These are phyloP conservation scores for Ceratocystis lukuohia DNA, from an alignment of 2,329 filamentous ascomycete species.

Conservation along the genomic window DNA sequence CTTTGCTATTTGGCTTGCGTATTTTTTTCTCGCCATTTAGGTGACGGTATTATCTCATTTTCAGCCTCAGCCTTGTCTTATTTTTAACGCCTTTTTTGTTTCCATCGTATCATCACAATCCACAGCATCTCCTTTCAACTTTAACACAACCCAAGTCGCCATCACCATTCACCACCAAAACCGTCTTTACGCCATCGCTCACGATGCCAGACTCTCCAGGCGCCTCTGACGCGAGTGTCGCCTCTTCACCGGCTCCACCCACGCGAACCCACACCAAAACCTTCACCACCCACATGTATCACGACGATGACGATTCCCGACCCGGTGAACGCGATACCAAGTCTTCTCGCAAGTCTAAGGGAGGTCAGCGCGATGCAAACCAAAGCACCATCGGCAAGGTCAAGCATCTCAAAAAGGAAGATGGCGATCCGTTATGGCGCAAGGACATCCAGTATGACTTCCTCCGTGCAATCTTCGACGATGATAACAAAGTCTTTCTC, in stretches of 20 bases:
- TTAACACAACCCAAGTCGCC: background rate
- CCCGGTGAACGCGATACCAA: conserved; percentile 31
- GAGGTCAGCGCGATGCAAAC: conserved; percentile 26
- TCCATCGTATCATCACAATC: background rate
- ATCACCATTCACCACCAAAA: background rate
- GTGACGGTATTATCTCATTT: background rate
- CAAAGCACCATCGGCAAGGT: conserved; percentile 51
- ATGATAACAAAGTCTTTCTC: conserved; percentile 65
- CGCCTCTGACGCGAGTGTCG: conserved; percentile 34
- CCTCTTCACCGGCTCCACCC: conserved; percentile 33
- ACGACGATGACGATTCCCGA: conserved; percentile 36
- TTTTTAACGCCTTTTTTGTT: background rate
- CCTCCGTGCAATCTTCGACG: conserved; percentile 64
- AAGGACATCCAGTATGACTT: conserved; percentile 85
- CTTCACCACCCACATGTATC: conserved; percentile 33
- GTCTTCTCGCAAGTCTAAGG: conserved; percentile 23
- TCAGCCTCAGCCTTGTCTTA: background rate
- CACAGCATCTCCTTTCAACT: background rate
- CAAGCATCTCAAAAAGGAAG: conserved; percentile 73
- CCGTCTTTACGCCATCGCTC: background rate
- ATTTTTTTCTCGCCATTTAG: background rate
- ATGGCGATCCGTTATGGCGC: conserved; percentile 75
- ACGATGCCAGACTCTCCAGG: conserved; percentile 24
- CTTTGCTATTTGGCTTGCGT: background rate
- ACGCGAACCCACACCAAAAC: conserved; percentile 31